Evolutionary conservation across 2,329 filamentous ascomycete species (phyloP).

Genomic region (Penicillium sp.): DNA sequence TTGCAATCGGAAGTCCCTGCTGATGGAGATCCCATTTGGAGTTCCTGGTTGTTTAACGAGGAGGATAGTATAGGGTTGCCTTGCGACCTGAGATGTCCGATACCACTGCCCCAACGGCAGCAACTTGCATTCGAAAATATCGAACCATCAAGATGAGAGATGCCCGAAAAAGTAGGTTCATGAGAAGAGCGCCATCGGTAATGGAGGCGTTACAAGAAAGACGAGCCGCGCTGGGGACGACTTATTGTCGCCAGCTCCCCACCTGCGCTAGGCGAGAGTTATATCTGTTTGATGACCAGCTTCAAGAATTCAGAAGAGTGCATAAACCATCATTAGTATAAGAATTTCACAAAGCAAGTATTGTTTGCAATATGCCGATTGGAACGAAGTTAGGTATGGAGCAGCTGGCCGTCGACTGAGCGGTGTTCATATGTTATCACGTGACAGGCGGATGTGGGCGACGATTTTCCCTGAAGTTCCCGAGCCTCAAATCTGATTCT

Average conservation of each 20-base stretch:
- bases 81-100: not conserved
- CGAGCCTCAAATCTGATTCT: conserved; percentile 47
- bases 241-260: not conserved
- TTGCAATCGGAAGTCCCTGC: not conserved
- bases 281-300: not conserved
- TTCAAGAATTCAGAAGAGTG: not conserved
- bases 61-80: not conserved
- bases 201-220: not conserved
- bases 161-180: too few species aligned
- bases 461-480: conserved; percentile 47
- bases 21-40: not conserved
- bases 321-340: not conserved
- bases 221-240: not conserved
- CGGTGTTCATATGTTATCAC: conserved; percentile 15
- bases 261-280: not conserved
- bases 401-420: not conserved
- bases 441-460: conserved; percentile 23
- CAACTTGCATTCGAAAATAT: not conserved
- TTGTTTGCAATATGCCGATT: not conserved
- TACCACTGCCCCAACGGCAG: not conserved
- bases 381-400: not conserved
- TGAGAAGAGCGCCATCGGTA: not conserved
- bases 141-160: too few species aligned
- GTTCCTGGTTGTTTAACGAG: not conserved
- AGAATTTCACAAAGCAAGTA: not conserved